phyloP scores from a whole-genome alignment of 495 filamentous ascomycete genomes.

The Trypethelium eluteriae region DNA sequence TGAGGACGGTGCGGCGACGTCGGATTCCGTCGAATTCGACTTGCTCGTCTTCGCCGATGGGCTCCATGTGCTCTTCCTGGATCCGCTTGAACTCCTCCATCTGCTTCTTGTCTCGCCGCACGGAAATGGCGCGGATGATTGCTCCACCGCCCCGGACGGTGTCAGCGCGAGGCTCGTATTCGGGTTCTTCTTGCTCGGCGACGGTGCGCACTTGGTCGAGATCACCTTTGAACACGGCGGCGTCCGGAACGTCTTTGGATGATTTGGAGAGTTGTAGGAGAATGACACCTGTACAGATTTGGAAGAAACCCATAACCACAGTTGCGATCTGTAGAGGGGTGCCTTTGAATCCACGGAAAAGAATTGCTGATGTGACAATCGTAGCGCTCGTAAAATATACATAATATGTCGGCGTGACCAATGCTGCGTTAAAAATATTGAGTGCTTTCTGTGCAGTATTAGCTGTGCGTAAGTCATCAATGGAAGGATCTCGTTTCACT shows the following conservation, averaged over 20 bases:
- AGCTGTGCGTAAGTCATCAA: slow-evolving; percentile 27
- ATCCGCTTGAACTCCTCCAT: slow-evolving; percentile 71
- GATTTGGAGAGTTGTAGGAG: slow-evolving; percentile 95
- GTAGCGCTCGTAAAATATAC: slow-evolving; percentile 95
- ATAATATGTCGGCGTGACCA: slow-evolving; percentile 97
- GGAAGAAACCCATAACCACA: slow-evolving; percentile 86
- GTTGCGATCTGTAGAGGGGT: slow-evolving; percentile 72
- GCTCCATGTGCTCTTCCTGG: slow-evolving; percentile 66
- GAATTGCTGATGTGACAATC: slow-evolving; percentile 83
- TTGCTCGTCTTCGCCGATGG: slow-evolving; percentile 65
- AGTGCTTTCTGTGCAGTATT: slow-evolving; percentile 76
- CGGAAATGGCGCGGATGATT: slow-evolving; percentile 77
- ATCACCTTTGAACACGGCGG: slow-evolving; percentile 87
- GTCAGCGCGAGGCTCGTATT: slow-evolving; percentile 92
- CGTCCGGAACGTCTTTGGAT: slow-evolving; percentile 91
- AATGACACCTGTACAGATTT: slow-evolving; percentile 95
- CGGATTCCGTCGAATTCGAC: slow-evolving; percentile 93
- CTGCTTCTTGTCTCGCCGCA: slow-evolving; percentile 68
- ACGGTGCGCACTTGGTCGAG: slow-evolving; percentile 92
- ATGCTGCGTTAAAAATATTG: slow-evolving; percentile 92
- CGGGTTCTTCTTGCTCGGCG: slow-evolving; percentile 86
- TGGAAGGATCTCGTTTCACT: slow-evolving; percentile 30
- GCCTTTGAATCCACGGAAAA: slow-evolving; percentile 94
- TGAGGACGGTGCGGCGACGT: slow-evolving; percentile 64
- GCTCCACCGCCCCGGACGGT: slow-evolving; percentile 88